These are phyloP conservation scores for Periconia digitata DNA, from an alignment of 2,329 filamentous ascomycete species.

Conservation along the genomic window DNA sequence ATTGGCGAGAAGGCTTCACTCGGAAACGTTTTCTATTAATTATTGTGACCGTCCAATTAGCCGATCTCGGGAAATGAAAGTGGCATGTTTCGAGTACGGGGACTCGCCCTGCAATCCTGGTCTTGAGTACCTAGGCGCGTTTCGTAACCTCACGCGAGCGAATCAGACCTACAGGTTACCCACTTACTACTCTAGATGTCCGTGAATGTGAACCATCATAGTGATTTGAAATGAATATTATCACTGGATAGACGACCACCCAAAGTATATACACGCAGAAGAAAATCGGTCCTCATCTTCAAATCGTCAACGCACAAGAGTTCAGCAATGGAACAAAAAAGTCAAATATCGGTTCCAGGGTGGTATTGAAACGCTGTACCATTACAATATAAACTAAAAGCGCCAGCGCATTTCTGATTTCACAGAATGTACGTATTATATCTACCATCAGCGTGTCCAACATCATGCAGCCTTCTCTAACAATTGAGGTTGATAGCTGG, in stretches of 20 bases:
- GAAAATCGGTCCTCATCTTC: too few species aligned
- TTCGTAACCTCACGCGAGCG: neutral
- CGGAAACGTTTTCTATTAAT: neutral
- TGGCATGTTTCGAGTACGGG: neutral
- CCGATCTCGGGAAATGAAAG: neutral
- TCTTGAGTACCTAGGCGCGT: neutral
- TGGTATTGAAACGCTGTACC: neutral
- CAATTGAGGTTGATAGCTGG: slow-evolving; percentile 26
- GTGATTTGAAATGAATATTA: too few species aligned
- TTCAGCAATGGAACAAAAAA: too few species aligned
- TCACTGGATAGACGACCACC: too few species aligned
- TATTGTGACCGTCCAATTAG: neutral
- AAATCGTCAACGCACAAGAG: too few species aligned
- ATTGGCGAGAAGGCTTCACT: neutral
- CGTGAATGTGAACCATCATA: too few species aligned
- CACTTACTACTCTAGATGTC: too few species aligned
- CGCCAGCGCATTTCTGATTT: neutral
- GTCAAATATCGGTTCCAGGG: too few species aligned
- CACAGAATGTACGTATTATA: neutral
- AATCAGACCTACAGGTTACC: too few species aligned
- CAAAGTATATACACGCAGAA: too few species aligned
- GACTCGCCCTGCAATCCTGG: neutral
- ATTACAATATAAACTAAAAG: neutral
- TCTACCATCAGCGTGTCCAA: neutral
- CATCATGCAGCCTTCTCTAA: slow-evolving; percentile 8